phyloP scores from a whole-genome alignment of 345 rosid genomes.

The Eucalyptus caleyi region DNA sequence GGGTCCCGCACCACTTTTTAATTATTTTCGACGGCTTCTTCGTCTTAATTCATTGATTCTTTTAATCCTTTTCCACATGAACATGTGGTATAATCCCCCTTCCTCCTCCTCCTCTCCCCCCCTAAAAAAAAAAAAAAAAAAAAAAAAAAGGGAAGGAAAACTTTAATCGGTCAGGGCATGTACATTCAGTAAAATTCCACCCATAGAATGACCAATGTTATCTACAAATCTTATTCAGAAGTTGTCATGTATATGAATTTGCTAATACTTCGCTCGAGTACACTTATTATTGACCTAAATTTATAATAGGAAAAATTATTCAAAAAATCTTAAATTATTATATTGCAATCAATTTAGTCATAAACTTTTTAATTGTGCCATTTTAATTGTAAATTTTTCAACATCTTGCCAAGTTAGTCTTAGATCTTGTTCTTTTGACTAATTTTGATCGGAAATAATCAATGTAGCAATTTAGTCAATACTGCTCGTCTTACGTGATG shows the following conservation, averaged over 20 bases:
- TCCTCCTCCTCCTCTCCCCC: no score
- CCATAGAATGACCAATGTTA: not conserved
- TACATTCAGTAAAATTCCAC: not conserved
- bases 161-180: not conserved
- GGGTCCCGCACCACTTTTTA: not conserved
- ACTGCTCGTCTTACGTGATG: fast-evolving
- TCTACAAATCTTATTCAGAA: not conserved
- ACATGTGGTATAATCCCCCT: not conserved
- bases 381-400: no score
- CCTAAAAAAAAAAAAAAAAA: no score
- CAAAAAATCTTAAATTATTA: no score
- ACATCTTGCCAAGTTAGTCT: no score
- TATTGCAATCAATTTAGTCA: no score
- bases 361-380: no score
- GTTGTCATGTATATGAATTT: not conserved
- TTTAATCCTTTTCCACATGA: not conserved
- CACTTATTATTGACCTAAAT: not conserved
- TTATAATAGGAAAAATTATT: not conserved
- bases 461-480: no score
- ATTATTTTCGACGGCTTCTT: not conserved
- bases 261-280: not conserved
- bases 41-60: not conserved
- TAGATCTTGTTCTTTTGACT: no score
- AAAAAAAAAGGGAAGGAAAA: no score
- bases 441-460: no score